Conservation (phyloP, 768 basidiomycete species). For the Lentinula sp. region DNA sequence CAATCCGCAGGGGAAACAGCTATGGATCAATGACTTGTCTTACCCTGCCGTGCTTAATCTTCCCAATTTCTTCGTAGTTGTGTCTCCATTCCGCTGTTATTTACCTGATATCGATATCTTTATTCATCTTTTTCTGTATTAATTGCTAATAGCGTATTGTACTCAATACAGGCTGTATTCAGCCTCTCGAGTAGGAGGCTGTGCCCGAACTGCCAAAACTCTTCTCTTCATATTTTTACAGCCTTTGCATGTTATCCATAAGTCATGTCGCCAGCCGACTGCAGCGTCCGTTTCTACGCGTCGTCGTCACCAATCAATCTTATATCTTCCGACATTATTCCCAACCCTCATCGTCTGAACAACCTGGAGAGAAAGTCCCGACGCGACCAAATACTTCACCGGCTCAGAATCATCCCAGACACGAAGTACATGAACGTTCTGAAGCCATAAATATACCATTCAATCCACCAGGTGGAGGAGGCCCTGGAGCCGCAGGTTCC, state of each 20-base stretch:
- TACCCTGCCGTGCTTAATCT: neutral
- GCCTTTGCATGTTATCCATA: neutral
- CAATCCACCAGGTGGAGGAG: conserved; percentile 36
- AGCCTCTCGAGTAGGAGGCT: too few relatives aligned
- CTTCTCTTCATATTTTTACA: neutral
- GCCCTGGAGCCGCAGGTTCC: conserved; percentile 23
- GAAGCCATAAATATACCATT: conserved; percentile 30
- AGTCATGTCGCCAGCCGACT: neutral
- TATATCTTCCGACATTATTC: neutral
- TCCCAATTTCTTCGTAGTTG: neutral
- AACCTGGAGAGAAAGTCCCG: neutral
- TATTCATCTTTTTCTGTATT: too few relatives aligned
- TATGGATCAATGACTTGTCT: neutral
- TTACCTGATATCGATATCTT: too few relatives aligned
- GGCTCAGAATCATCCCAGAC: conserved; percentile 8
- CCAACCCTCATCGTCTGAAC: neutral
- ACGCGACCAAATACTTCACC: neutral
- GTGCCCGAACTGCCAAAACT: neutral
- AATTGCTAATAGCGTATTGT: too few relatives aligned
- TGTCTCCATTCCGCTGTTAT: too few relatives aligned
- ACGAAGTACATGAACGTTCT: conserved; percentile 39
- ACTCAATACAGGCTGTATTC: too few relatives aligned
- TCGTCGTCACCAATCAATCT: neutral
- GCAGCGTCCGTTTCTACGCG: neutral
- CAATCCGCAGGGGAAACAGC: neutral